These are phyloP conservation scores for Paraurostyla sp. DNA, from an alignment of 73 alveolate genomes.

Conservation along the genomic window DNA sequence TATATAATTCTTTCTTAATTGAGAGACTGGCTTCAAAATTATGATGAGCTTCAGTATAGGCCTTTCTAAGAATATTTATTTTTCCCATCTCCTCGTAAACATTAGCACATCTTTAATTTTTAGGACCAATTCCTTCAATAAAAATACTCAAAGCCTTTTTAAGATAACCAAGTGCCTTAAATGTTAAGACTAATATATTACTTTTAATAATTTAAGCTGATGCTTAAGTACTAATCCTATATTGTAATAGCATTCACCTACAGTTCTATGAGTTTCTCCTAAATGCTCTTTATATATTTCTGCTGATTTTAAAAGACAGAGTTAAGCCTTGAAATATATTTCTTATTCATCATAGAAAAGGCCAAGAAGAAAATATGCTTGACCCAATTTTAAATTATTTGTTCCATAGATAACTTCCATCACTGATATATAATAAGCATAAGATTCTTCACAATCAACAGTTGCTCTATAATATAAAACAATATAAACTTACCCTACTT, in stretches of 20 bases:
- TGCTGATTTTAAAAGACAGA: background rate
- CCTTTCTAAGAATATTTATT: background rate
- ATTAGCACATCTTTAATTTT: slow-evolving; percentile 6
- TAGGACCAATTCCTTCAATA: background rate
- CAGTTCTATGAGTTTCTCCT: slow-evolving; percentile 10
- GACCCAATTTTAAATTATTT: background rate
- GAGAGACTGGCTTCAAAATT: background rate
- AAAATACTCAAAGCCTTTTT: background rate
- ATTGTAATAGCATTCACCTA: slow-evolving; percentile 19
- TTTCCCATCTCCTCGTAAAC: slow-evolving; percentile 35
- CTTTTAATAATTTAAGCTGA: background rate
- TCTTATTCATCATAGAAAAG: slow-evolving; percentile 21
- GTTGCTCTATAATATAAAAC: background rate
- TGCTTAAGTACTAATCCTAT: slow-evolving; percentile 18
- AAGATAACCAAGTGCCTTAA: background rate
- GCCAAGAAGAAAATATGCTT: slow-evolving; percentile 14
- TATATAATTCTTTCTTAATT: slow-evolving; percentile 31
- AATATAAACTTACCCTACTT: slow-evolving; percentile 30
- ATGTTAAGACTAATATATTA: background rate
- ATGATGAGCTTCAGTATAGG: slow-evolving; percentile 22
- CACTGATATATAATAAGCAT: slow-evolving; percentile 4
- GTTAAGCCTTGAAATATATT: background rate
- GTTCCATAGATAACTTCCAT: slow-evolving; percentile 1
- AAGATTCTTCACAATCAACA: slow-evolving; percentile 42
- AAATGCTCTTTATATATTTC: slow-evolving; percentile 31